Evolutionary conservation across 2,329 filamentous ascomycete species (phyloP).

Genomic region (Dothideomycetes sp.): DNA sequence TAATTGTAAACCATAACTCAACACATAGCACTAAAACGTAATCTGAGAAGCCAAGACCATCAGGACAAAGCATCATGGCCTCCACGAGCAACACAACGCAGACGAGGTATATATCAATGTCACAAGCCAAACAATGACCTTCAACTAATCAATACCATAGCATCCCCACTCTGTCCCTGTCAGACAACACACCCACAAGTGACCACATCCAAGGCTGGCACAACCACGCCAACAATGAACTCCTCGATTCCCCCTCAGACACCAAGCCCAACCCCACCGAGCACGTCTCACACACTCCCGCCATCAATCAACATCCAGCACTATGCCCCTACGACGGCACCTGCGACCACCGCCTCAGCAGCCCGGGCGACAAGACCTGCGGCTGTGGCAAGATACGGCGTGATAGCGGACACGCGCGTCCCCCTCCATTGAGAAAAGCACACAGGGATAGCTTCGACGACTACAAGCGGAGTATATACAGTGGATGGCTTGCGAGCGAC

Average conservation of each 20-base stretch:
- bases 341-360: not conserved
- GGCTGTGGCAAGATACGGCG: not conserved
- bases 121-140: not conserved
- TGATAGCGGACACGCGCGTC: not conserved
- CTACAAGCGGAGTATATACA: not conserved
- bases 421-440: not conserved
- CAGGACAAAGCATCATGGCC: too few species aligned
- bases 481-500: not conserved
- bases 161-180: not conserved
- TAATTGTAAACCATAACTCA: too few species aligned
- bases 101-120: too few species aligned
- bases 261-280: not conserved
- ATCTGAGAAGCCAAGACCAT: too few species aligned
- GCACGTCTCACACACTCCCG: not conserved
- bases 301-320: not conserved
- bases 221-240: not conserved
- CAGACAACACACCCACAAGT: not conserved
- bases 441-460: not conserved
- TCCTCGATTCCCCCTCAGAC: not conserved
- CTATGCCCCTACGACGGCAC: not conserved
- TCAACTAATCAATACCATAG: not conserved
- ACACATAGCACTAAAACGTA: too few species aligned
- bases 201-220: not conserved
- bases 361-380: not conserved
- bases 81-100: not conserved